Percentiles rank a stretch among this genome's conserved stretches.
phyloP scores from a whole-genome alignment of 345 rosid genomes.

The Carallia pectinifolia region DNA sequence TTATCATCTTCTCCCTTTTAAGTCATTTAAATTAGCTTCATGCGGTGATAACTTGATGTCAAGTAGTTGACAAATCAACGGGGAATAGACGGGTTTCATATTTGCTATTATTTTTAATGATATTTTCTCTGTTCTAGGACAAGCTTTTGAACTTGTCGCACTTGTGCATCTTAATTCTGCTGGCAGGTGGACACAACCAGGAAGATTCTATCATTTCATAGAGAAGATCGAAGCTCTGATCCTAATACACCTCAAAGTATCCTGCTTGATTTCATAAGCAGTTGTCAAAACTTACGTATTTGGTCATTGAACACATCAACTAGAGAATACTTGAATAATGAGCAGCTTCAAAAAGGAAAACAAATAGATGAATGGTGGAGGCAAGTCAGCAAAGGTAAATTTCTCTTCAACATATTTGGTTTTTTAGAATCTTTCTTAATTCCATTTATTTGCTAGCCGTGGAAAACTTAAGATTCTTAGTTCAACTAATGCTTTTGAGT shows the following conservation, averaged over 20 bases:
- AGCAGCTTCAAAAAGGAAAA: constrained; percentile 91
- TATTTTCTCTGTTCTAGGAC: constrained; percentile 11
- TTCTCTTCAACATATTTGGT: constrained; percentile 11
- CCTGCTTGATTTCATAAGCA: constrained; percentile 95
- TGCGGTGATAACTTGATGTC: neutral
- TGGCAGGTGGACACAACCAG: constrained; percentile 85
- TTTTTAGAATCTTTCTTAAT: neutral
- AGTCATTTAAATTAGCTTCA: constrained; percentile 2
- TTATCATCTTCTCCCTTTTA: neutral
- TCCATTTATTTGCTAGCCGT: no score
- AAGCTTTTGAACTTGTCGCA: constrained; percentile 16
- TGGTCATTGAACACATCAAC: constrained; percentile 90
- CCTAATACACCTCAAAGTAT: constrained; percentile 89
- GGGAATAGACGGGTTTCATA: constrained; percentile 2
- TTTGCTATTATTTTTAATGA: constrained; percentile 1
- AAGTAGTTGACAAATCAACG: neutral
- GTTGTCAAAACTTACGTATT: constrained; percentile 90
- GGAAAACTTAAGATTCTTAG: no score
- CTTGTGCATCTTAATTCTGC: constrained; percentile 31
- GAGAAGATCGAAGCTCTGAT: constrained; percentile 89
- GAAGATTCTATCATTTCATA: constrained; percentile 87
- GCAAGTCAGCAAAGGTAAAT: constrained; percentile 80
- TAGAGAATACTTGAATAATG: constrained; percentile 80
- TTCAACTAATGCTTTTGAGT: no score
- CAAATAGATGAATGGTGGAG: constrained; percentile 99